phyloP scores from a whole-genome alignment of 306 rosid genomes.

The Fragaria ananassa region DNA sequence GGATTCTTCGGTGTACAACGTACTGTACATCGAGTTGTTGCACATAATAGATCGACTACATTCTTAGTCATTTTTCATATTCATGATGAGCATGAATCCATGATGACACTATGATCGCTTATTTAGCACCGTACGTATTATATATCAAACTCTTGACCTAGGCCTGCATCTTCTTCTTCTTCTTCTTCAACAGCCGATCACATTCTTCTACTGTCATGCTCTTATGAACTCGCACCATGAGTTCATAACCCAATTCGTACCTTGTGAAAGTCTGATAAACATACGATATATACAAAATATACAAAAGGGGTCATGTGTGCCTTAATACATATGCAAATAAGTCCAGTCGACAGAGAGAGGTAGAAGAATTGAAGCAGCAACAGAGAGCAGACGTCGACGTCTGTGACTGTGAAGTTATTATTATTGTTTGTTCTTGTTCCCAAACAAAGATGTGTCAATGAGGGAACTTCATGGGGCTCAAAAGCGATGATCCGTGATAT shows the following conservation, averaged over 20 bases:
- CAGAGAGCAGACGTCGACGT: conserved; percentile 24
- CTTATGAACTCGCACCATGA: background rate
- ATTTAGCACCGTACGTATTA: too few species aligned
- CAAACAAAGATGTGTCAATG: conserved; percentile 18
- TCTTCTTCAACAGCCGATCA: background rate
- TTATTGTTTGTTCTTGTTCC: conserved; percentile 2
- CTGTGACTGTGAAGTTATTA: background rate
- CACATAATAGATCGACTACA: too few species aligned
- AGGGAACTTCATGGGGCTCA: conserved; percentile 26
- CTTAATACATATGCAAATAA: conserved; percentile 18
- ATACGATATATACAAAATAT: background rate
- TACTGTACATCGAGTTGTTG: too few species aligned
- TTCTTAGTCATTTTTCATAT: too few species aligned
- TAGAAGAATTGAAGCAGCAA: conserved; percentile 12
- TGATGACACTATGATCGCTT: too few species aligned
- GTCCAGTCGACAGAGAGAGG: background rate
- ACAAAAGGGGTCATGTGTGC: background rate
- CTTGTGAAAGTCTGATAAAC: background rate
- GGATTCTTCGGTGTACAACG: too few species aligned
- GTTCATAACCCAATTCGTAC: background rate
- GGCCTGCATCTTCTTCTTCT: background rate
- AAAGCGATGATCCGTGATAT: conserved; percentile 58
- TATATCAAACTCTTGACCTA: background rate
- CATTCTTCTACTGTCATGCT: background rate
- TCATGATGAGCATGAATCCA: too few species aligned